These are phyloP conservation scores for Gynandropsis gynandra DNA, from an alignment of 345 rosid species.

Conservation along the genomic window DNA sequence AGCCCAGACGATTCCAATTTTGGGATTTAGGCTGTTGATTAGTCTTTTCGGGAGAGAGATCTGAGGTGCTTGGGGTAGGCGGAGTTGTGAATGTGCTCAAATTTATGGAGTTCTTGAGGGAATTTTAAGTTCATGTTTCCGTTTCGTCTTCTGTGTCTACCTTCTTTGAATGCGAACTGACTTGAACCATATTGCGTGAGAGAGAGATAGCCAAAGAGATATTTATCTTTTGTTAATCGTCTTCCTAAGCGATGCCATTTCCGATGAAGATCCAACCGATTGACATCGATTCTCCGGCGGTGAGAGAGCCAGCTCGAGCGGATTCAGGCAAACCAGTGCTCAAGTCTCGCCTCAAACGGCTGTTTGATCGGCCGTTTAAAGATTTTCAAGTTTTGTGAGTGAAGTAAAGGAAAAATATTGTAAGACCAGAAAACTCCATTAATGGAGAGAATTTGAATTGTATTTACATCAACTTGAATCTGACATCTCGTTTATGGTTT, in stretches of 20 bases:
- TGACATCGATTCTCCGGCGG: constrained; percentile 28
- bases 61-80: not conserved
- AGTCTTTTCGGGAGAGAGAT: constrained; percentile 4
- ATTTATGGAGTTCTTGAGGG: not conserved
- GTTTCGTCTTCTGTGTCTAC: not conserved
- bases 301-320: constrained; percentile 27
- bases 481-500: too few species aligned
- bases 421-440: too few species aligned
- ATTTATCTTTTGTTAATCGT: not conserved
- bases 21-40: not conserved
- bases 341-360: constrained; percentile 35
- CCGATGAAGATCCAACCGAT: constrained; percentile 75
- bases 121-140: not conserved
- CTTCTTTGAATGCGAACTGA: constrained; percentile 5
- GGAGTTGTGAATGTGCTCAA: not conserved
- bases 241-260: constrained; percentile 28
- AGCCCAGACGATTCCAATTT: not conserved
- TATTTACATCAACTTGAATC: too few species aligned
- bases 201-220: not conserved
- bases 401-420: too few species aligned
- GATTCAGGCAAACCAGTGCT: constrained; percentile 45
- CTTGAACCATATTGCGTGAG: not conserved
- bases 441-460: too few species aligned
- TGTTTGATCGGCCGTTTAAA: constrained; percentile 52
- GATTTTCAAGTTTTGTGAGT: too few species aligned